A percentile compares a stretch with the other conserved stretches of the same genome.
phyloP scores from a whole-genome alignment of 1,284 basidiomycete genomes.

The Trametes pubescens region DNA sequence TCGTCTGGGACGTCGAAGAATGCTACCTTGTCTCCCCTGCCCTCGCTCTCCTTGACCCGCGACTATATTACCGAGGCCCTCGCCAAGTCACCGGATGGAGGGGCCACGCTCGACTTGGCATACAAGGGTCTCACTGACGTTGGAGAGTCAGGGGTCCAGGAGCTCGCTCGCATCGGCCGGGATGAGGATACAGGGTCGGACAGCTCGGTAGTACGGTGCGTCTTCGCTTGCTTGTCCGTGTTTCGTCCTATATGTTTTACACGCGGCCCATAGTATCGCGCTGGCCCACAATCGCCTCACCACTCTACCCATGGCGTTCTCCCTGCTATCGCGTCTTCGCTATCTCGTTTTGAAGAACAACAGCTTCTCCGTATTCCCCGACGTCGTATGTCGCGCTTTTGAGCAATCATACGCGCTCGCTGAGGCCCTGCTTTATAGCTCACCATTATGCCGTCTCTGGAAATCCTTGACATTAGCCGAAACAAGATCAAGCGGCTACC shows the following conservation, averaged over 20 bases:
- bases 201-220: constrained; percentile 76
- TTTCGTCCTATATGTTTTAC: constrained; percentile 13
- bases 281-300: constrained; percentile 87
- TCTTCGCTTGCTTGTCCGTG: constrained; percentile 20
- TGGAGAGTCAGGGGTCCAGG: constrained; percentile 74
- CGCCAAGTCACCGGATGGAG: constrained; percentile 74
- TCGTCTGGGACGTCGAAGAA: constrained; percentile 31
- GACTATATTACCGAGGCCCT: constrained; percentile 73
- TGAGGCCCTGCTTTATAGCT: constrained; percentile 59
- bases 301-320: constrained; percentile 84
- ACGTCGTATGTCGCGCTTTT: constrained; percentile 63
- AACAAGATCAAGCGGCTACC: constrained; percentile 91
- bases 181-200: constrained; percentile 58
- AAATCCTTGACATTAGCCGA: constrained; percentile 94
- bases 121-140: constrained; percentile 82
- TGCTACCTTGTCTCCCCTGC: constrained; percentile 35
- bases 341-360: constrained; percentile 97
- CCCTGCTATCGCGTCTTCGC: constrained; percentile 77
- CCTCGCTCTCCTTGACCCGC: constrained; percentile 58
- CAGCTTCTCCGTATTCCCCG: constrained; percentile 84
- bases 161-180: constrained; percentile 71
- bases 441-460: constrained; percentile 85
- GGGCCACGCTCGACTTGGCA: constrained; percentile 84
- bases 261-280: constrained; percentile 68
- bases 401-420: not conserved